These are phyloP conservation scores for Balansia obtecta DNA, from an alignment of 2,329 filamentous ascomycete genomes.

Conservation along the genomic window DNA sequence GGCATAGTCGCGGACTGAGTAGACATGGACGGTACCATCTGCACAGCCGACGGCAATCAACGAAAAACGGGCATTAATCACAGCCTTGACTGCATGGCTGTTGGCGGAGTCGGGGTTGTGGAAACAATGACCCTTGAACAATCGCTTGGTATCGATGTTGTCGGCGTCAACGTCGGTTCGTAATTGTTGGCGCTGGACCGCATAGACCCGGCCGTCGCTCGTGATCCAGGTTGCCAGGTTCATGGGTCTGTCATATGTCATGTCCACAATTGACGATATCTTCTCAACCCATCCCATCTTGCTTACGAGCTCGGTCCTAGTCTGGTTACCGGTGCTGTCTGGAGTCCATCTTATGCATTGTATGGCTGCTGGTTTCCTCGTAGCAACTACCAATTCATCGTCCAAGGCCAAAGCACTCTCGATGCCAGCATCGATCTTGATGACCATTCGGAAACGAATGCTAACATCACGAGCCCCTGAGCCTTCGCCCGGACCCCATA, in stretches of 20 bases:
- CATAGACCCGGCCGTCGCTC: constrained; percentile 75
- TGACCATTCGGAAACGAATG: constrained; percentile 91
- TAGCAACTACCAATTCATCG: constrained; percentile 85
- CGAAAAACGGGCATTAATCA: constrained; percentile 92
- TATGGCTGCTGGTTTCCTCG: constrained; percentile 80
- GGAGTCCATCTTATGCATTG: constrained; percentile 95
- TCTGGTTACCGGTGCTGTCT: constrained; percentile 70
- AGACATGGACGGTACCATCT: constrained; percentile 74
- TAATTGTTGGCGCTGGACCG: constrained; percentile 60
- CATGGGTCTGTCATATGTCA: constrained; percentile 94
- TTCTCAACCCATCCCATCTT: constrained; percentile 79
- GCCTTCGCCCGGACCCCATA: constrained; percentile 71
- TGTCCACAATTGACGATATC: constrained; percentile 63
- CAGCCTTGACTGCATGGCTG: constrained; percentile 56
- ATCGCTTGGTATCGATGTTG: constrained; percentile 43
- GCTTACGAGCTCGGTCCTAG: constrained; percentile 78
- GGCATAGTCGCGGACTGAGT: constrained; percentile 82
- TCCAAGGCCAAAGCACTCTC: constrained; percentile 78
- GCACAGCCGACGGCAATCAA: constrained; percentile 76
- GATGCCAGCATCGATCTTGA: constrained; percentile 94
- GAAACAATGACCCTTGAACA: constrained; percentile 88
- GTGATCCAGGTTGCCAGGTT: constrained; percentile 90
- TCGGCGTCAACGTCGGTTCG: constrained; percentile 25
- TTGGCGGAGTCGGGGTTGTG: constrained; percentile 53
- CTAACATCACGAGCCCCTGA: constrained; percentile 75